Evolutionary conservation across 2,329 filamentous ascomycete genomes (phyloP).

Genomic region (Emmonsia crescens): DNA sequence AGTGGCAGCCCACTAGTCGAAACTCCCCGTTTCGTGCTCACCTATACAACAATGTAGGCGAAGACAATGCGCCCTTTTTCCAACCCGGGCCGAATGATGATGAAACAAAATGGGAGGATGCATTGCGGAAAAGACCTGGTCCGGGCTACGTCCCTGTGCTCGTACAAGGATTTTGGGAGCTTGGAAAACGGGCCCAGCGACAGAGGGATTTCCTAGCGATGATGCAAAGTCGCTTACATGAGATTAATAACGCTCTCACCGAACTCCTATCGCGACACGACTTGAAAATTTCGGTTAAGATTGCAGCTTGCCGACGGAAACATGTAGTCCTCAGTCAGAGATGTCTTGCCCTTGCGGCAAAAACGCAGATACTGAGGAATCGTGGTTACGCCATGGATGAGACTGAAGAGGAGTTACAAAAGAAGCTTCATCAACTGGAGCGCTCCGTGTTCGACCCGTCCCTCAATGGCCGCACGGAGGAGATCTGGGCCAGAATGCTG

Average conservation of each 20-base stretch:
- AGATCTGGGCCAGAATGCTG: slow-evolving; percentile 58
- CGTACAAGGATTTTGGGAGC: slow-evolving; percentile 48
- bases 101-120: slow-evolving; percentile 54
- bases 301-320: slow-evolving; percentile 48
- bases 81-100: slow-evolving; percentile 48
- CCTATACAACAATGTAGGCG: slow-evolving; percentile 52
- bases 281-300: slow-evolving; percentile 47
- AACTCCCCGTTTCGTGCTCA: slow-evolving; percentile 49
- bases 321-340: slow-evolving; percentile 51
- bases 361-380: slow-evolving; percentile 53
- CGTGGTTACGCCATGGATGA: slow-evolving; percentile 55
- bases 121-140: slow-evolving; percentile 48
- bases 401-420: slow-evolving; percentile 52
- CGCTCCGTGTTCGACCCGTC: slow-evolving; percentile 50
- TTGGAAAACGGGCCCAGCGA: slow-evolving; percentile 47
- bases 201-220: slow-evolving; percentile 48
- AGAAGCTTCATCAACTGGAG: slow-evolving; percentile 49
- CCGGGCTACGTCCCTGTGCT: slow-evolving; percentile 50
- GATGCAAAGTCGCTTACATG: slow-evolving; percentile 49
- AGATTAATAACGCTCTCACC: slow-evolving; percentile 54
- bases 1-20: slow-evolving; percentile 47
- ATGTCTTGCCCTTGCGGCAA: slow-evolving; percentile 50
- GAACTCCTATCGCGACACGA: slow-evolving; percentile 51
- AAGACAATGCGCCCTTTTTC: slow-evolving; percentile 51
- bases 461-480: slow-evolving; percentile 49